phyloP scores from a whole-genome alignment of 352 stramenopile species.

The Thalassiosira livingstoniorum region DNA sequence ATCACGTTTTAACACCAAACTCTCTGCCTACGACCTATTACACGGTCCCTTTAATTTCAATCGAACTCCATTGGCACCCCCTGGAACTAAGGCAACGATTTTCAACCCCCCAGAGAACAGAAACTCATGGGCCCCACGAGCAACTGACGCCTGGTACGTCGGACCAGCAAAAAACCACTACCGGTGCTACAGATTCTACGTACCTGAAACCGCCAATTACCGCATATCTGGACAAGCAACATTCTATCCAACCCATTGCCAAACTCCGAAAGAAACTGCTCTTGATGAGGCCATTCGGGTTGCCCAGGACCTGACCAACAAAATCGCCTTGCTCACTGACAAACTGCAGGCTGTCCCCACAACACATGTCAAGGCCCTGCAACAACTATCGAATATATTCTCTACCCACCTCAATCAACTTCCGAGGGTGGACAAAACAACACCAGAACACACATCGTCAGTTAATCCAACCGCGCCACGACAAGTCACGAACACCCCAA shows the following conservation, averaged over 20 bases:
- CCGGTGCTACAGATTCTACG: constrained; percentile 47
- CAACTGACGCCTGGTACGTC: constrained; percentile 45
- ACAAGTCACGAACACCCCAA: not conserved
- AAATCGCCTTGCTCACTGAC: not conserved
- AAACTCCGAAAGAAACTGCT: not conserved
- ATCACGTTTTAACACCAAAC: constrained; percentile 1
- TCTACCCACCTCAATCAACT: not conserved
- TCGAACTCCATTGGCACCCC: constrained; percentile 15
- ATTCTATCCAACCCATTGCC: constrained; percentile 6
- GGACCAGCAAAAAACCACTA: constrained; percentile 51
- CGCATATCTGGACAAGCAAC: constrained; percentile 11
- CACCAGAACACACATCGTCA: not conserved
- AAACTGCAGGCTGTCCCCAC: not conserved
- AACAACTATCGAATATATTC: not conserved
- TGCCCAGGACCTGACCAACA: not conserved
- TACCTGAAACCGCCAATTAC: constrained; percentile 22
- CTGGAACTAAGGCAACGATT: constrained; percentile 5
- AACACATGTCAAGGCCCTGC: not conserved
- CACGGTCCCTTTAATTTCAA: constrained; percentile 23
- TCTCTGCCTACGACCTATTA: constrained; percentile 24
- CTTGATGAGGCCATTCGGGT: not conserved
- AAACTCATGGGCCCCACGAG: constrained; percentile 29
- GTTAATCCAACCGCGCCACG: not conserved
- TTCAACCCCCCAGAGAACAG: not conserved
- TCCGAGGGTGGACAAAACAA: not conserved